Evolutionary conservation across 208 protist species (phyloP).

Genomic region (Porcisia hertigi): DNA sequence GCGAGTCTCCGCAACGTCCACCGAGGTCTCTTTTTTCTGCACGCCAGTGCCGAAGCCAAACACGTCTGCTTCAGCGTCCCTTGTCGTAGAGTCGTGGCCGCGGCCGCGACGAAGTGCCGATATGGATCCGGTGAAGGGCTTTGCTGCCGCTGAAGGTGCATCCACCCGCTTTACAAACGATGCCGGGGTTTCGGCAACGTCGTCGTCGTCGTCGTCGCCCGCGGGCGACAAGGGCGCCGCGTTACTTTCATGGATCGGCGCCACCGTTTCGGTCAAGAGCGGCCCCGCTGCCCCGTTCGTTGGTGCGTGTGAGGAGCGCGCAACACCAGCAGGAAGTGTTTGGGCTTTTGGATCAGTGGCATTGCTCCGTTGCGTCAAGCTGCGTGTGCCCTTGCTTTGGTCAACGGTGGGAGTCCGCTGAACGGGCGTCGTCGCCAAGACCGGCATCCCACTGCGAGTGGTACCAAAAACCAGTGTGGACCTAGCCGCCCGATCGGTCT

Average conservation of each 20-base stretch:
- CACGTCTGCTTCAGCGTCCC: not conserved
- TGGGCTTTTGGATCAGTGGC: not conserved
- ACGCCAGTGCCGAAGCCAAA: not conserved
- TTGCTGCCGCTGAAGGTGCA: not conserved
- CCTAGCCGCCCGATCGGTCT: conserved; percentile 7
- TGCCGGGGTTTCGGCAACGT: conserved; percentile 3
- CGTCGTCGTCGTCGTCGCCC: not conserved
- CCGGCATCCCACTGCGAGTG: conserved; percentile 14
- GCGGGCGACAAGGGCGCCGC: not conserved
- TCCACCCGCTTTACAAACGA: conserved; percentile 20
- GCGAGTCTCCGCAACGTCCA: not conserved
- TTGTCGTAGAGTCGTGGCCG: not conserved
- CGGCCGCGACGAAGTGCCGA: not conserved
- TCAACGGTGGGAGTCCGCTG: not conserved
- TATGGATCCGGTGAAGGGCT: not conserved
- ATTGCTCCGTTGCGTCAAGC: not conserved
- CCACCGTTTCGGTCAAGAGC: not conserved
- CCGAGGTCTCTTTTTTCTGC: not conserved
- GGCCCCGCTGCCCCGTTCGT: not conserved
- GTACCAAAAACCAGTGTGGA: not conserved
- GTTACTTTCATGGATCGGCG: no score
- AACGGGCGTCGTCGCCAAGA: conserved; percentile 8
- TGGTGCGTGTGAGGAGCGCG: not conserved
- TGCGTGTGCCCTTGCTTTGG: not conserved
- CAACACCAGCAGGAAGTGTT: not conserved